Percentiles rank a stretch among this genome's conserved stretches.
These are phyloP conservation scores for Globisporangium splendens DNA, from an alignment of 352 stramenopile genomes.

Conservation along the genomic window DNA sequence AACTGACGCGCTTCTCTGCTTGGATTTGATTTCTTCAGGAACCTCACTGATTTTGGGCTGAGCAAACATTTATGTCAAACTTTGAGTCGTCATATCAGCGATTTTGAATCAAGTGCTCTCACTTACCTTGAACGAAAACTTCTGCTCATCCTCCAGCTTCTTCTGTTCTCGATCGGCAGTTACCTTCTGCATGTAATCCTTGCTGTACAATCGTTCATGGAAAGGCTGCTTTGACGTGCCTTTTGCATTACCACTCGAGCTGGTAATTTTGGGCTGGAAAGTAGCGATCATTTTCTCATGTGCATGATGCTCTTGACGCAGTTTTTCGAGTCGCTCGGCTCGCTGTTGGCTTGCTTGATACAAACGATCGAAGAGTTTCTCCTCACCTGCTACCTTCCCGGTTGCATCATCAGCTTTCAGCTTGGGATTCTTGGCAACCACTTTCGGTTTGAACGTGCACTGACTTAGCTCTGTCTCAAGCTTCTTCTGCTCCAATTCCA, in stretches of 20 bases:
- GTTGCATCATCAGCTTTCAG: slow-evolving; percentile 25
- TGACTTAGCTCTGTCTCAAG: slow-evolving; percentile 55
- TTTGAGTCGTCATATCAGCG: no score
- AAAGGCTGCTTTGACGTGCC: slow-evolving; percentile 52
- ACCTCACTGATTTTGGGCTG: slow-evolving; percentile 57
- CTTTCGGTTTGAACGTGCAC: slow-evolving; percentile 71
- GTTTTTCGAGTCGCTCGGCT: slow-evolving; percentile 52
- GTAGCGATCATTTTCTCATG: slow-evolving; percentile 51
- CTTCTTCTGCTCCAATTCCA: slow-evolving; percentile 71
- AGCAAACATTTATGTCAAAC: not conserved
- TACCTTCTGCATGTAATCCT: slow-evolving; percentile 68
- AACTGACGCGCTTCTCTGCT: slow-evolving; percentile 46
- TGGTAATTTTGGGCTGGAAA: slow-evolving; percentile 62
- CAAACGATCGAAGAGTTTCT: slow-evolving; percentile 58
- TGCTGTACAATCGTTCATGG: slow-evolving; percentile 73
- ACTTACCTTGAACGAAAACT: slow-evolving; percentile 75
- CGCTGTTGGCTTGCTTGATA: slow-evolving; percentile 64
- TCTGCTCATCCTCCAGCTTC: slow-evolving; percentile 65
- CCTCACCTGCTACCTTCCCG: slow-evolving; percentile 12
- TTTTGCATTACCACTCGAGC: slow-evolving; percentile 11
- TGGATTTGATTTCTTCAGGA: slow-evolving; percentile 54
- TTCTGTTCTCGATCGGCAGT: slow-evolving; percentile 64
- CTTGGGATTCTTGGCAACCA: slow-evolving; percentile 42
- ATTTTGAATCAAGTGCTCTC: not conserved
- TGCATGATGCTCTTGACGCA: slow-evolving; percentile 65